Conservation (phyloP, 2,329 filamentous ascomycete species). For the Verticillium alfalfae region DNA sequence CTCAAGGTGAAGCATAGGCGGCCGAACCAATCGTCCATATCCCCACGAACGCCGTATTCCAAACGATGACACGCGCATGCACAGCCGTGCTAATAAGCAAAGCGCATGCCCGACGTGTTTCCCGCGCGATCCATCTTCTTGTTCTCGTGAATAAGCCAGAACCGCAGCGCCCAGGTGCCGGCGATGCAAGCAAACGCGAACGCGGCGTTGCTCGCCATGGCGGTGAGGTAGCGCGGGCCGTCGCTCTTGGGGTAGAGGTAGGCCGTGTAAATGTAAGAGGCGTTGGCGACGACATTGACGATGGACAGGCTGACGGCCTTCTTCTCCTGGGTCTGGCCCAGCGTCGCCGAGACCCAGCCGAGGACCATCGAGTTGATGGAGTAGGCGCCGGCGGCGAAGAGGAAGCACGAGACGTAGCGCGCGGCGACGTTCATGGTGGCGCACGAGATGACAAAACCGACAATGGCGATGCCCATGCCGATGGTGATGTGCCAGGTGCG, state of each 20-base stretch:
- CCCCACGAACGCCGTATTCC: too few relatives aligned
- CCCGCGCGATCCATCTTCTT: slow-evolving; percentile 15
- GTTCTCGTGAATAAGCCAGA: slow-evolving; percentile 17
- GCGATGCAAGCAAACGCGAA: slow-evolving; percentile 19
- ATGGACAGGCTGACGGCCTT: slow-evolving; percentile 36
- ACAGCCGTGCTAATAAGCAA: slow-evolving; percentile 8
- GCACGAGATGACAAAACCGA: slow-evolving; percentile 26
- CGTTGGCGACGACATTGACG: slow-evolving; percentile 27
- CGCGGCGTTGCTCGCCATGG: slow-evolving; percentile 7
- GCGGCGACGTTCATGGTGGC: slow-evolving; percentile 19
- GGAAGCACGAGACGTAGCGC: slow-evolving; percentile 23
- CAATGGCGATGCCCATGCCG: slow-evolving; percentile 30
- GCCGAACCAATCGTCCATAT: too few relatives aligned
- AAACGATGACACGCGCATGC: too few relatives aligned
- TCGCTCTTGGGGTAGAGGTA: slow-evolving; percentile 30
- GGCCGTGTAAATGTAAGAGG: slow-evolving; percentile 30
- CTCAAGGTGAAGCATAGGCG: too few relatives aligned
- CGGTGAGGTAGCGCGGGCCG: slow-evolving; percentile 13
- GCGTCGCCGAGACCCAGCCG: slow-evolving; percentile 31
- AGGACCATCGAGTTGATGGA: slow-evolving; percentile 38
- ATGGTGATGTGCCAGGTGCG: slow-evolving; percentile 40
- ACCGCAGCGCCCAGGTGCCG: slow-evolving; percentile 15
- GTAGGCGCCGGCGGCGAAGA: slow-evolving; percentile 29
- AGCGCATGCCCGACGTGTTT: slow-evolving; percentile 1
- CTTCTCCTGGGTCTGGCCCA: slow-evolving; percentile 40